phyloP scores from a whole-genome alignment of 1,284 basidiomycete species.

The Rhodotorula sp. region DNA sequence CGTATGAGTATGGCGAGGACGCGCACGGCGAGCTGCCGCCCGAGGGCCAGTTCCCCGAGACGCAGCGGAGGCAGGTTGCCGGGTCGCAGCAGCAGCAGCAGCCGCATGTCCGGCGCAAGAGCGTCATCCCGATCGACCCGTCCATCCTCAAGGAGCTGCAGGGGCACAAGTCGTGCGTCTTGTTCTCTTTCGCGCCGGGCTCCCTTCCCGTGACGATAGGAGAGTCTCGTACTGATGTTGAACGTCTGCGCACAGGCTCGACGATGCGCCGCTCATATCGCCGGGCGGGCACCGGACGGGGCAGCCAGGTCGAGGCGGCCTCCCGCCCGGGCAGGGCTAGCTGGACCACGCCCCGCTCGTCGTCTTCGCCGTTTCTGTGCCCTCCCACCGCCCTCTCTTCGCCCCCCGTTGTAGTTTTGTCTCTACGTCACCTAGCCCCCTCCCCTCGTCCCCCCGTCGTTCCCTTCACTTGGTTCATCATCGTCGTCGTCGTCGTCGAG shows the following conservation, averaged over 20 bases:
- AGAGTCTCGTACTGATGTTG: neutral
- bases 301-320: conserved; percentile 11
- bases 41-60: conserved; percentile 38
- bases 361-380: neutral
- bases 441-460: too few species aligned
- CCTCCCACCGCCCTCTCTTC: neutral
- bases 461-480: too few species aligned
- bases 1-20: conserved; percentile 16
- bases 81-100: conserved; percentile 9
- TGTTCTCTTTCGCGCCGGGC: too few species aligned
- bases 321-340: conserved; percentile 7
- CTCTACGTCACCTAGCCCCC: neutral
- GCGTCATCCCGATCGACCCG: conserved; percentile 52
- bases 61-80: conserved; percentile 24
- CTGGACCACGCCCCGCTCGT: neutral
- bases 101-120: conserved; percentile 48
- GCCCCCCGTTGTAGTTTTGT: neutral
- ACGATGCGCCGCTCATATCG: conserved; percentile 33
- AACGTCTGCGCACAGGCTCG: conserved; percentile 23
- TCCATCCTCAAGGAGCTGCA: conserved; percentile 51
- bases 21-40: conserved; percentile 32
- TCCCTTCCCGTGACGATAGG: too few species aligned
- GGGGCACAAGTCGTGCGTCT: conserved; percentile 47
- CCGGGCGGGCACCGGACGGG: conserved; percentile 12
- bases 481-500: too few species aligned